These are phyloP conservation scores for Metschnikowia corniflorae DNA, from an alignment of 805 yeast species.

Conservation along the genomic window DNA sequence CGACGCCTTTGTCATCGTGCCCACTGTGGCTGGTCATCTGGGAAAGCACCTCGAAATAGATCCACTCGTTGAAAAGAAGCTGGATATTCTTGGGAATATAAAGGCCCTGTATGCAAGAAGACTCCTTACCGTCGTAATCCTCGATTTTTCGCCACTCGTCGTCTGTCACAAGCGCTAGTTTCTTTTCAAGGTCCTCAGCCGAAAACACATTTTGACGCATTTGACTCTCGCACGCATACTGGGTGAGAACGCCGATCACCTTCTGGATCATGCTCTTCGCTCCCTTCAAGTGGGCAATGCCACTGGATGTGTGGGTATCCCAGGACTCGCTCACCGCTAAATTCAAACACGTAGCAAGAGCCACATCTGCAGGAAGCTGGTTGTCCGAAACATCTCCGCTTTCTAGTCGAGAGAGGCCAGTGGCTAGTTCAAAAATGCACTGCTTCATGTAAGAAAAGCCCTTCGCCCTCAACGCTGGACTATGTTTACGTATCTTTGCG, in stretches of 20 bases:
- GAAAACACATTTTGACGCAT: background rate
- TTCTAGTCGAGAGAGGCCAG: constrained; percentile 41
- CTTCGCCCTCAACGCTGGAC: constrained; percentile 41
- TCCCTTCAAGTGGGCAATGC: constrained; percentile 66
- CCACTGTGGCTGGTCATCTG: constrained; percentile 55
- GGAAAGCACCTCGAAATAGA: constrained; percentile 64
- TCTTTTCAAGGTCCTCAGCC: constrained; percentile 13
- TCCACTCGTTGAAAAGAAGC: constrained; percentile 60
- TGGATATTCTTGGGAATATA: constrained; percentile 43
- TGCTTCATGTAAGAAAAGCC: constrained; percentile 58
- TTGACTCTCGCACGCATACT: constrained; percentile 11
- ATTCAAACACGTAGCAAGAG: constrained; percentile 60
- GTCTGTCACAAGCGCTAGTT: constrained; percentile 30
- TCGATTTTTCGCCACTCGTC: constrained; percentile 32
- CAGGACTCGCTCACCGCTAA: constrained; percentile 65
- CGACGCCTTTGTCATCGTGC: constrained; percentile 43
- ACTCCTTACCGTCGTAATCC: background rate
- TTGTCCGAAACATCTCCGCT: constrained; percentile 19
- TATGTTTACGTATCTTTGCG: constrained; percentile 39
- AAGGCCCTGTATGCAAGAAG: constrained; percentile 5
- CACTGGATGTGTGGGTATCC: constrained; percentile 65
- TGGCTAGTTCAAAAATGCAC: constrained; percentile 56
- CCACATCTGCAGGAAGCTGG: constrained; percentile 56
- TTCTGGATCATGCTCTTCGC: constrained; percentile 59
- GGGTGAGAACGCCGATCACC: constrained; percentile 32